These are phyloP conservation scores for Lactarius deliciosus DNA, from an alignment of 768 basidiomycete genomes.

Conservation along the genomic window DNA sequence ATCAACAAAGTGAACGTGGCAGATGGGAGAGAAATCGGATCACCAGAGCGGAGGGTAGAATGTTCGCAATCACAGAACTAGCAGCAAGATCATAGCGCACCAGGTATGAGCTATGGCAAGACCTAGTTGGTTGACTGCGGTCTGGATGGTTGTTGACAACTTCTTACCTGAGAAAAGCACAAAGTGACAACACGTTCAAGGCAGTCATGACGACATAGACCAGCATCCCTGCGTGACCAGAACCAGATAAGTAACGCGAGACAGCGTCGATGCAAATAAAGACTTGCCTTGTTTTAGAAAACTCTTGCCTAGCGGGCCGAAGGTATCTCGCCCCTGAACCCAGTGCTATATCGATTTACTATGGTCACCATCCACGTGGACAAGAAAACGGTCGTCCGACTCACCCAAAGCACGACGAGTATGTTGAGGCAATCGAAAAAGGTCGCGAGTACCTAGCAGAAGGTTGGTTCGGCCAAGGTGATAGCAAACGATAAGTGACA, in stretches of 20 bases:
- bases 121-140: background rate
- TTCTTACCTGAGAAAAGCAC: slow-evolving; percentile 20
- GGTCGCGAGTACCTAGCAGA: slow-evolving; percentile 8
- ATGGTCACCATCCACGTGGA: background rate
- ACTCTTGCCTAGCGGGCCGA: slow-evolving; percentile 21
- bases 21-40: background rate
- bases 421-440: slow-evolving; percentile 24
- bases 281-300: slow-evolving; percentile 28
- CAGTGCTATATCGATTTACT: slow-evolving; percentile 14
- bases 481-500: too few relatives aligned
- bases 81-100: slow-evolving; percentile 1
- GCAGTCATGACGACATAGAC: slow-evolving; percentile 26
- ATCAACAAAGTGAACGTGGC: background rate
- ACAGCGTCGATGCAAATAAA: background rate
- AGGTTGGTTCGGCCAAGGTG: background rate
- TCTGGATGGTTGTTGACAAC: background rate
- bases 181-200: slow-evolving; percentile 24
- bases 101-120: slow-evolving; percentile 8
- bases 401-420: slow-evolving; percentile 16
- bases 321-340: slow-evolving; percentile 14
- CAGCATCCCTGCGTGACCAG: slow-evolving; percentile 21
- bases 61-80: slow-evolving; percentile 17
- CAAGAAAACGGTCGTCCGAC: background rate
- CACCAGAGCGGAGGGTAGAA: slow-evolving; percentile 26
- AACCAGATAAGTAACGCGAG: background rate